Evolutionary conservation across 331 rosid genomes (phyloP), one percentile per base, ranked within the genome.

Genomic region (Malus hybrid): DNA sequence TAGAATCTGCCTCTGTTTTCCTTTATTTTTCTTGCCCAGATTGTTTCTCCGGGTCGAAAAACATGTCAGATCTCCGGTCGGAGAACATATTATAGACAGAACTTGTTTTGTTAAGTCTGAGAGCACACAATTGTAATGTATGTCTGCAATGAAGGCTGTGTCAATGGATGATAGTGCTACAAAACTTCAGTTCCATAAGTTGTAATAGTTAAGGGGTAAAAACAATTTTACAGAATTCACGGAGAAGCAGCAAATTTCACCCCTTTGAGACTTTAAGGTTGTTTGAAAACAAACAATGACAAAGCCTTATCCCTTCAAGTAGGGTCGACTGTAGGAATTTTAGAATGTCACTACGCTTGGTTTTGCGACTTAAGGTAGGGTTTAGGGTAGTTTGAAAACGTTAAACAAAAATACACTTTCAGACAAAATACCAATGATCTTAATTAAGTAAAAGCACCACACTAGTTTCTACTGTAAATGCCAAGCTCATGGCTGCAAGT

Each of bases 401-500:
- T 39, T 9, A 48, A 14, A 48, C 54, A 48, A 48, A 48, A 48
- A 39, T 39, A 3, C 12, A 39, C 46, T 9, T 39, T 39, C 46
- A 39, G 12, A 39, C 12, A 39, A 39, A 39, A 39, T 48, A 48
- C 55, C 28, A 31, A 29, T 16, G 42, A 8, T 64, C 65, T 11
- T 20, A 60, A 60, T 29, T 5, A 27, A 31, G 42, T 15, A 64
- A 64, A 29, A 16, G 39, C 44, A 64, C 42, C 12, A 61, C 13
- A 24, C 66, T 61, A 61, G 31, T 20, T 22, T 22, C 29, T 10
- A 27, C 18, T 13, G 16, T 27, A 27, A 61, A 64, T 14, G 44
- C 15, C 10, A 31, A 31, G 68, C 3, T 64, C 68, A 19, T 5
- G 46, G 77, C 60, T 73, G 77, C 77, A 73, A 31, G 77, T 39